Evolutionary conservation across 2,329 filamentous ascomycete genomes (phyloP), one percentile per base, ranked within the genome.

Genomic region (Fusarium secorum): DNA sequence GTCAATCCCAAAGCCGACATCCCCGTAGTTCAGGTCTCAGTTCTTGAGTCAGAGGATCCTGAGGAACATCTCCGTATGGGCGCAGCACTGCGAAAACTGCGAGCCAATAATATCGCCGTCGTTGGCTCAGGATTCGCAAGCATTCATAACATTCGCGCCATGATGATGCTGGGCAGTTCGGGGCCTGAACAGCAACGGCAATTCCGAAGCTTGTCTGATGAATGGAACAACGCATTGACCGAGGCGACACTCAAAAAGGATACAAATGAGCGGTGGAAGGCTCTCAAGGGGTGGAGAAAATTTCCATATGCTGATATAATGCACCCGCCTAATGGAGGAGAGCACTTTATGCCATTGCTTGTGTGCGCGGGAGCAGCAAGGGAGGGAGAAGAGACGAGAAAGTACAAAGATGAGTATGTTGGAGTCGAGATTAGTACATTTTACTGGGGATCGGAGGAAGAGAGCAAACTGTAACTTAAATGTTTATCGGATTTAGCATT

Each of bases 101-200:
- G 87, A 18, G 79, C 81, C 39, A 79, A 83, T 32, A 87, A 87
- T 77, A 80, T 90, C n/a, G 87, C 87, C 71, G 83, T 90, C 60
- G 72, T 89, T 42, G 88, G 88, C n/a, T 88, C 86, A 1, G 88
- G 88, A 28, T 89, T 89, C 70, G 86, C 88, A 2, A 86, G 85
- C 5, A 81, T 89, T 60, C 88, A 89, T 76, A 89, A 89, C 75
- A 73, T 89, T 13, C 77, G 80, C 28, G 72, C 81, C 33, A 85
- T 89, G 83, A 81, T 84, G 32, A 60, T 71, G 45, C 71, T 84
- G 30, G 72, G 75, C 28, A 62, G 55, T 49, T 70, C 73, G 20
- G 73, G 76, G 7, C 51, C 68, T 6, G 67, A 64, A 9, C 65
- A 72, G 48, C 52, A 64, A 15, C 73, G 73, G 3, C 63, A 70